These are phyloP conservation scores for Haplographium delicatum DNA, from an alignment of 495 filamentous ascomycete species.

Conservation along the genomic window DNA sequence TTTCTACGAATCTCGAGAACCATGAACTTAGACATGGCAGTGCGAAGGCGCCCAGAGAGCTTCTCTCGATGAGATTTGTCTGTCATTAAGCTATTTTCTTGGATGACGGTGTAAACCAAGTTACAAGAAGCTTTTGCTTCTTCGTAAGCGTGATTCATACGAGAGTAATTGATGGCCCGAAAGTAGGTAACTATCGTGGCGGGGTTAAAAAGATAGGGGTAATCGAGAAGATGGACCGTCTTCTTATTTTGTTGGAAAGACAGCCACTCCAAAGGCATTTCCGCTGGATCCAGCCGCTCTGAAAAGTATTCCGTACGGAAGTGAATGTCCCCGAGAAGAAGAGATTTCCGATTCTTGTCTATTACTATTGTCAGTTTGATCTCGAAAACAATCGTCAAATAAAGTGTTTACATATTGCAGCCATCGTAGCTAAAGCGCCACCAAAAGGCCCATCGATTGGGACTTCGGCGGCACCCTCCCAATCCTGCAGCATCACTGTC, in stretches of 20 bases:
- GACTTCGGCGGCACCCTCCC: conserved; percentile 70
- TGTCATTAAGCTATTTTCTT: conserved; percentile 27
- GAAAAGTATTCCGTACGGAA: conserved; percentile 73
- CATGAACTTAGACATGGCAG: conserved; percentile 64
- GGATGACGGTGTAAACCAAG: conserved; percentile 37
- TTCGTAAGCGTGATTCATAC: conserved; percentile 75
- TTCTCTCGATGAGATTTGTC: conserved; percentile 30
- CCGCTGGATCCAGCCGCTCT: conserved; percentile 68
- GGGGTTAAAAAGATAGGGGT: conserved; percentile 73
- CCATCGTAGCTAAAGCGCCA: conserved; percentile 67
- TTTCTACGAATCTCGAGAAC: conserved; percentile 71
- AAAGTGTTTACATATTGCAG: conserved; percentile 62
- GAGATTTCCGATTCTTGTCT: conserved; percentile 43
- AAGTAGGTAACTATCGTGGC: conserved; percentile 76
- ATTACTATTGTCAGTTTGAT: conserved; percentile 15
- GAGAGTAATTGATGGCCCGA: conserved; percentile 77
- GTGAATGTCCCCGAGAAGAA: conserved; percentile 58
- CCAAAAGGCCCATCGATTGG: conserved; percentile 60
- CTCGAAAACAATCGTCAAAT: background rate
- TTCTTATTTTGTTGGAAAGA: conserved; percentile 49
- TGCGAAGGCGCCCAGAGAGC: conserved; percentile 56
- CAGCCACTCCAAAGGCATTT: conserved; percentile 75
- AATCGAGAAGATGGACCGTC: conserved; percentile 70
- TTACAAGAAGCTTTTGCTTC: conserved; percentile 53
- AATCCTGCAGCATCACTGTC: conserved; percentile 67